Percentiles rank a stretch among this genome's conserved stretches.
These are phyloP conservation scores for Alternaria triticimaculans DNA, from an alignment of 2,329 filamentous ascomycete genomes.

Conservation along the genomic window DNA sequence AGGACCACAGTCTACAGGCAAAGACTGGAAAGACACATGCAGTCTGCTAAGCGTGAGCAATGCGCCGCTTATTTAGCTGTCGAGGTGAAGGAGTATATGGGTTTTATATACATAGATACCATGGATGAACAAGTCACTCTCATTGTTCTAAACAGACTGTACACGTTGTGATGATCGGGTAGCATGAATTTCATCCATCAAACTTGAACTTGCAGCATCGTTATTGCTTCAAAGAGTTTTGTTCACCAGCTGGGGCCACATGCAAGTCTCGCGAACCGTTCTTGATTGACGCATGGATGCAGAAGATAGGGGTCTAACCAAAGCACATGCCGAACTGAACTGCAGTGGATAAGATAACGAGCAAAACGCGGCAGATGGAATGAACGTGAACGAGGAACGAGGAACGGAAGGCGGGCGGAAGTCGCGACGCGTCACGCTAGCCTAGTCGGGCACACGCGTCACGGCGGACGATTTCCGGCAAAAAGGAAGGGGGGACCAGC, in stretches of 20 bases:
- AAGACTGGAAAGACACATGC: constrained; percentile 91
- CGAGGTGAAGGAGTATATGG: neutral
- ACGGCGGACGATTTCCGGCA: neutral
- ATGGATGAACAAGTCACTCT: neutral
- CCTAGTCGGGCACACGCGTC: neutral
- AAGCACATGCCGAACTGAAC: too few species aligned
- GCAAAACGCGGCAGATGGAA: neutral
- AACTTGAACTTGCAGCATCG: neutral
- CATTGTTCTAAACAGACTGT: neutral
- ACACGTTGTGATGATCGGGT: neutral
- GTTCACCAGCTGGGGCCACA: neutral
- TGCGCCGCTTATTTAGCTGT: too few species aligned
- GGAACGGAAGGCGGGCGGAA: neutral
- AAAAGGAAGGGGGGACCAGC: neutral
- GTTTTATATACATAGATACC: neutral
- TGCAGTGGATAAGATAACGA: neutral
- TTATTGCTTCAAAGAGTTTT: neutral
- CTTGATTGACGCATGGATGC: neutral
- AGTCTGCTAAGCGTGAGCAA: constrained; percentile 65
- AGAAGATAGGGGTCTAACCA: neutral
- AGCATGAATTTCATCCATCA: neutral
- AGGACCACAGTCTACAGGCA: constrained; percentile 91
- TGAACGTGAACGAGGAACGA: neutral
- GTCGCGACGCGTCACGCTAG: neutral
- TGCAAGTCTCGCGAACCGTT: neutral